phyloP scores from a whole-genome alignment of 805 yeast species.

The Kodamaea restingae region DNA sequence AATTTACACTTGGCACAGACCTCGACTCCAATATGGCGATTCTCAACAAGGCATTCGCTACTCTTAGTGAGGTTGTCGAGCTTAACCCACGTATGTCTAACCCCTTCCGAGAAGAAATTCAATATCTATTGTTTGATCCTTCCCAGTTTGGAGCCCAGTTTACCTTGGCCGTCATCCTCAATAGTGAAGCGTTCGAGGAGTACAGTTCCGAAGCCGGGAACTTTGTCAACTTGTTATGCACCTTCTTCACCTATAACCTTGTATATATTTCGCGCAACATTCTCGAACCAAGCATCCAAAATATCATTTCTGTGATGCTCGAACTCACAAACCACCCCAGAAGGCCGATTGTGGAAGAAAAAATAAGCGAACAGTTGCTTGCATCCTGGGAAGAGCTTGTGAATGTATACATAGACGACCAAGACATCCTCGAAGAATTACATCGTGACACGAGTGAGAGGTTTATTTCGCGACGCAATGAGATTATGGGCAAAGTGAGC shows the following conservation, averaged over 20 bases:
- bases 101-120: constrained; percentile 25
- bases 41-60: constrained; percentile 21
- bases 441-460: constrained; percentile 12
- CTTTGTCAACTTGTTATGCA: constrained; percentile 44
- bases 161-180: constrained; percentile 28
- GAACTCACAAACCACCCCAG: constrained; percentile 56
- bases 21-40: constrained; percentile 12
- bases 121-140: constrained; percentile 35
- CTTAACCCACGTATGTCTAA: constrained; percentile 39
- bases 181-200: constrained; percentile 26
- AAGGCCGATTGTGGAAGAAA: constrained; percentile 56
- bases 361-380: constrained; percentile 46
- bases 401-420: constrained; percentile 52
- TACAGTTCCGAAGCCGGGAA: constrained; percentile 33
- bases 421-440: constrained; percentile 22
- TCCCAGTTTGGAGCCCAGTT: constrained; percentile 43
- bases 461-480: constrained; percentile 17
- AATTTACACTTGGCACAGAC: constrained; percentile 1
- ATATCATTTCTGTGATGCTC: constrained; percentile 46
- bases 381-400: constrained; percentile 69
- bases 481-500: constrained; percentile 49
- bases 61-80: constrained; percentile 45
- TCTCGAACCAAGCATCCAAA: constrained; percentile 29
- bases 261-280: constrained; percentile 39
- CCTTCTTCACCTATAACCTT: constrained; percentile 46